A percentile compares a stretch with the other conserved stretches of the same genome.
Evolutionary conservation across 202 grass and related monocot genomes (phyloP).

Genomic region (Carex arenaria): DNA sequence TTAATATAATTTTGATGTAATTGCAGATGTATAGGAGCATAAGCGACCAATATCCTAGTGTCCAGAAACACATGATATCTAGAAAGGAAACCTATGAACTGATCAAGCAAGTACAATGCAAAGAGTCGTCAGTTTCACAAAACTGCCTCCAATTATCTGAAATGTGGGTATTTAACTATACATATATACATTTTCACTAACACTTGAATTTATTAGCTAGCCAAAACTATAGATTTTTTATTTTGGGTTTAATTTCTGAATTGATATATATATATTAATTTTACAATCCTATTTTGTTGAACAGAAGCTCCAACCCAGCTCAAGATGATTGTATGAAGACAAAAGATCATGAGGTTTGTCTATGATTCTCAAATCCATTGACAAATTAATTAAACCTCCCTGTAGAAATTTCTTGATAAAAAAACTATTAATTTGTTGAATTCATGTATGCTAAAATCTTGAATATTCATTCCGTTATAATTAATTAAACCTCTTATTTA

Average conservation of each 20-base stretch:
- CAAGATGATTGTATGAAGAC: neutral
- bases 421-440: too few species aligned
- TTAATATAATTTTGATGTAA: neutral
- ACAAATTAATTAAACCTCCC: neutral
- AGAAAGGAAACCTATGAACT: neutral
- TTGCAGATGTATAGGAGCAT: slow-evolving; percentile 41
- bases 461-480: too few species aligned
- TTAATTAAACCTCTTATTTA: too few species aligned
- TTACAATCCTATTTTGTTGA: neutral
- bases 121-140: neutral
- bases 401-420: neutral
- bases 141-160: neutral
- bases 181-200: neutral
- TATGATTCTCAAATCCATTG: neutral
- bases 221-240: neutral
- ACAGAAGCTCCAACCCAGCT: neutral
- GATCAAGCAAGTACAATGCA: neutral
- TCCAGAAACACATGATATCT: slow-evolving; percentile 14
- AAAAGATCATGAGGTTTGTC: neutral
- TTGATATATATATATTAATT: neutral
- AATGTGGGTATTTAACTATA: neutral
- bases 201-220: neutral
- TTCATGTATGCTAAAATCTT: too few species aligned
- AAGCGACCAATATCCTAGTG: slow-evolving; percentile 12
- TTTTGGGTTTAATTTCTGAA: neutral